Evolutionary conservation across 306 rosid genomes (phyloP), one percentile per base, ranked within the genome.

Genomic region (Cucurbita argyrosperma): DNA sequence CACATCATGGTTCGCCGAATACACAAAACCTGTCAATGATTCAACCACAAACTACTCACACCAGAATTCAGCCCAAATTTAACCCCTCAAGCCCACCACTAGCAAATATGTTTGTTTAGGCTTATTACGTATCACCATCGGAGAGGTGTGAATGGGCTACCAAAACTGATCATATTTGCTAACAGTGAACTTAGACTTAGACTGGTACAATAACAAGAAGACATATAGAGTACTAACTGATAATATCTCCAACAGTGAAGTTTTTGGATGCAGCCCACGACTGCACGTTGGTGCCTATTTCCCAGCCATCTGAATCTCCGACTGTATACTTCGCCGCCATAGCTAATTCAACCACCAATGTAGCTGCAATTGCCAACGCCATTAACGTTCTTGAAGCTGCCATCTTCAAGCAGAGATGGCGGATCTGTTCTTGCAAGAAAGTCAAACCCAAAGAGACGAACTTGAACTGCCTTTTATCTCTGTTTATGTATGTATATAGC

Each of bases 1-100:
- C 83, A 90, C 89, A 35, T 94, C 49, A 78, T 94, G 97, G 79
- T 45, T 90, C 35, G 89, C 80, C 0, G 85, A 55, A 67, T 94
- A 94, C 50, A 79, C 83, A 49, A 90, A 94, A 83, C 79, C 98
- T 94, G 93, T 46, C 11, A 67, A 78, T 35, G n/a, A 40, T 16
- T 16, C 50, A 63, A 62, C 66, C 66, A 2, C 18, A 30, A 60
- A 13, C 15, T 13, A 62, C 51, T 12, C 10, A 40, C 30, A 40
- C 14, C 51, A 51, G 4, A 30, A 47, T 9, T 19, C 26, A 1
- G 55, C 59, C 51, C 1, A 26, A 26, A 30, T 30, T 0, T 30
- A 30, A 30, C 4, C 4, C 4, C 35, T 0, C 4, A 30, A 30
- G 1, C 0, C 35, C 35, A 30, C 35, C 35, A 4, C 4, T 30